These are phyloP conservation scores for Mrakia blollopis DNA, from an alignment of 768 basidiomycete genomes.

Conservation along the genomic window DNA sequence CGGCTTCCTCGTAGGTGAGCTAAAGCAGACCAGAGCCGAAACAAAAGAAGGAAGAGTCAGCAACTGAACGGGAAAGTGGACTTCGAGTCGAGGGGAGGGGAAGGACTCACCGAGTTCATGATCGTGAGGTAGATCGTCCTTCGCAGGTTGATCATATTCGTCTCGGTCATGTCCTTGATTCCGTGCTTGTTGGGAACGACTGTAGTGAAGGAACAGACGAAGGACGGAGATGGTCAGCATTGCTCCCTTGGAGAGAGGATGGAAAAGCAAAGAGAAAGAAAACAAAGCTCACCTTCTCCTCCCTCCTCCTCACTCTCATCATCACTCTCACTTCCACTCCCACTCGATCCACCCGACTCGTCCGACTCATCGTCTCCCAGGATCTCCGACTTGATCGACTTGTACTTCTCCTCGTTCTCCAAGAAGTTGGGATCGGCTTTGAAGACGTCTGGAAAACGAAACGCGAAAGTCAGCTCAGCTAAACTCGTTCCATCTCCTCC, in stretches of 20 bases:
- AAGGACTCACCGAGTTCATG: slow-evolving; percentile 71
- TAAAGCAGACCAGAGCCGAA: slow-evolving; percentile 30
- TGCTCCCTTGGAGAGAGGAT: slow-evolving; percentile 22
- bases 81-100: neutral
- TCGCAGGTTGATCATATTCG: slow-evolving; percentile 90
- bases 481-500: no score
- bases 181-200: slow-evolving; percentile 70
- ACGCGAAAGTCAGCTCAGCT: neutral
- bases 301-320: slow-evolving; percentile 53
- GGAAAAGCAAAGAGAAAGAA: neutral
- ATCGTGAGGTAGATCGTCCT: slow-evolving; percentile 93
- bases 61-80: neutral
- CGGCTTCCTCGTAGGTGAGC: slow-evolving; percentile 95
- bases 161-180: slow-evolving; percentile 91
- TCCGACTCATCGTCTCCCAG: slow-evolving; percentile 68
- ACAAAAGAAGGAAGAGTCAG: neutral
- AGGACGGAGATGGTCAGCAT: slow-evolving; percentile 11
- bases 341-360: slow-evolving; percentile 54
- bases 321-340: slow-evolving; percentile 50
- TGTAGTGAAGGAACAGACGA: neutral
- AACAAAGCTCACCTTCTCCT: slow-evolving; percentile 37
- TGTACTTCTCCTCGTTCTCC: slow-evolving; percentile 92
- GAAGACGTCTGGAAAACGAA: slow-evolving; percentile 68
- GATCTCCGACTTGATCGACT: slow-evolving; percentile 84
- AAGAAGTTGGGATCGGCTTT: slow-evolving; percentile 82